Conservation (phyloP, 805 yeast species). For the Huiozyma sinensis region DNA sequence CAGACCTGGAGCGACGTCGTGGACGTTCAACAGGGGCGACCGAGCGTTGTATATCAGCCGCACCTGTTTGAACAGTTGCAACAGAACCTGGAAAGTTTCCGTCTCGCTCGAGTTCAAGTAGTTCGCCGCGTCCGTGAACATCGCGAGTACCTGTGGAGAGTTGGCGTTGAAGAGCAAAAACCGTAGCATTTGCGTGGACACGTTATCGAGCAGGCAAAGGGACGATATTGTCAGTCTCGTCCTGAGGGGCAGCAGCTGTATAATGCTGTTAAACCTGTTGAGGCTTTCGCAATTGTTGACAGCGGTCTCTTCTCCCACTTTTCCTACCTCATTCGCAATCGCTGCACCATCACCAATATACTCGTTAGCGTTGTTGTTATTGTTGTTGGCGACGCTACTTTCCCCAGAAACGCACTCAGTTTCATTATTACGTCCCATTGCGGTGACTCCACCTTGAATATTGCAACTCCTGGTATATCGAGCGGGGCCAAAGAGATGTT, state of each 20-base stretch:
- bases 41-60: constrained; percentile 56
- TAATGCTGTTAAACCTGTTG: constrained; percentile 16
- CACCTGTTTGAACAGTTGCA: constrained; percentile 70
- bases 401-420: too few relatives aligned
- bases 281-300: constrained; percentile 11
- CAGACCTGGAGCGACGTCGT: constrained; percentile 59
- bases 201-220: constrained; percentile 67
- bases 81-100: constrained; percentile 49
- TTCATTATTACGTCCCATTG: too few relatives aligned
- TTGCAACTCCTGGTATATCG: too few relatives aligned
- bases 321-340: too few relatives aligned
- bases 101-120: constrained; percentile 45
- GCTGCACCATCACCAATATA: too few relatives aligned
- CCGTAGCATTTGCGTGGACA: constrained; percentile 70
- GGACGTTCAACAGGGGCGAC: constrained; percentile 62
- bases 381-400: too few relatives aligned
- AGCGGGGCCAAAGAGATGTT: too few relatives aligned
- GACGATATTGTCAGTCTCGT: constrained; percentile 57
- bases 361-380: too few relatives aligned
- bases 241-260: constrained; percentile 31
- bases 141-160: constrained; percentile 45
- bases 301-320: too few relatives aligned
- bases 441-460: too few relatives aligned
- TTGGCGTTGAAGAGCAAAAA: constrained; percentile 57
- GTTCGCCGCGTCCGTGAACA: constrained; percentile 47